Evolutionary conservation across 2,329 filamentous ascomycete genomes (phyloP).

Genomic region (Claviceps fusiformis): DNA sequence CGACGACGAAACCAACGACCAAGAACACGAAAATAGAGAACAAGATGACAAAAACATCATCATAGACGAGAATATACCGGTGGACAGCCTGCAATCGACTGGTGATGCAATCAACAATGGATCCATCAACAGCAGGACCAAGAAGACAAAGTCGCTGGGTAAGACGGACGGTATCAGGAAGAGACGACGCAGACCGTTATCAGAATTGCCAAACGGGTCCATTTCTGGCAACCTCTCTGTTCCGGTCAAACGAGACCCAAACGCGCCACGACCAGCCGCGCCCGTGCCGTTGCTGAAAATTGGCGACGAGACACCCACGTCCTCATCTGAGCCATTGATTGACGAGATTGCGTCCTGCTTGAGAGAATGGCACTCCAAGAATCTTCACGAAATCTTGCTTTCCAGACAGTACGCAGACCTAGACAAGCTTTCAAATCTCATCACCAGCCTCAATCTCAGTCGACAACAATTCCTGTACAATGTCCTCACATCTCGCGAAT

Average conservation of each 20-base stretch:
- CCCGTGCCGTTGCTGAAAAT: constrained; percentile 97
- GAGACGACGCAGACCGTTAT: constrained; percentile 19
- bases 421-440: constrained; percentile 67
- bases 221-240: constrained; percentile 30
- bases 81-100: constrained; percentile 17
- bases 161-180: constrained; percentile 14
- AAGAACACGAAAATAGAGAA: constrained; percentile 25
- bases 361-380: constrained; percentile 96
- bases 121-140: constrained; percentile 27
- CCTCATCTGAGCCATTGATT: constrained; percentile 75
- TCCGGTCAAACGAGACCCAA: constrained; percentile 45
- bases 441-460: constrained; percentile 70
- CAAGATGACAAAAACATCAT: constrained; percentile 18
- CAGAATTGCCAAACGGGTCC: constrained; percentile 26
- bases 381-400: constrained; percentile 82
- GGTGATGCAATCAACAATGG: constrained; percentile 43
- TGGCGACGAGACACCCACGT: constrained; percentile 90
- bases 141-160: constrained; percentile 22
- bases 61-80: constrained; percentile 18
- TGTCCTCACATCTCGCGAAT: constrained; percentile 77
- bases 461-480: constrained; percentile 87
- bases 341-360: constrained; percentile 96
- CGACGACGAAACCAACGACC: constrained; percentile 15
- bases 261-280: constrained; percentile 65
- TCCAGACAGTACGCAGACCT: constrained; percentile 68